Evolutionary conservation across 768 basidiomycete genomes (phyloP).

Genomic region (Xerocomellus amylosporus): DNA sequence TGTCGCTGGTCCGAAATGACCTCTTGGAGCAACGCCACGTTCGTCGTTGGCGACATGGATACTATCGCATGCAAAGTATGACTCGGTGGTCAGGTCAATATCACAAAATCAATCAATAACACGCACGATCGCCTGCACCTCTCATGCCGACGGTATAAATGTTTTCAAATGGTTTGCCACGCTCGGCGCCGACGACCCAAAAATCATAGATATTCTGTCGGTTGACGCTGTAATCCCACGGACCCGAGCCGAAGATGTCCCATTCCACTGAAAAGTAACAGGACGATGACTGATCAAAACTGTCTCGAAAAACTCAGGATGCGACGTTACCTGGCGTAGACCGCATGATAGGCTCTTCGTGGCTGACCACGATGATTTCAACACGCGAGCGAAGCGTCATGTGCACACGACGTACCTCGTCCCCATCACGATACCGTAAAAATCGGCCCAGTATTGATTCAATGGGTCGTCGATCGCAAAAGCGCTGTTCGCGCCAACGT

Average conservation of each 20-base stretch:
- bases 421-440: slow-evolving; percentile 56
- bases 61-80: background rate
- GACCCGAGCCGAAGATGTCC: slow-evolving; percentile 32
- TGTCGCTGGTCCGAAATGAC: background rate
- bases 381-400: background rate
- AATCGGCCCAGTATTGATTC: slow-evolving; percentile 64
- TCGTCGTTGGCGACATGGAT: background rate
- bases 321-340: slow-evolving; percentile 16
- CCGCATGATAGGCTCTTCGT: slow-evolving; percentile 75
- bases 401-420: slow-evolving; percentile 41
- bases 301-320: background rate
- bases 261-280: slow-evolving; percentile 45
- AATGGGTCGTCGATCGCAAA: slow-evolving; percentile 53
- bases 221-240: background rate
- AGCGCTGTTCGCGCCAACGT: slow-evolving; percentile 21
- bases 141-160: slow-evolving; percentile 58
- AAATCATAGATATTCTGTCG: background rate
- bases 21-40: background rate
- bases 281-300: background rate
- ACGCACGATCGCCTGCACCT: background rate
- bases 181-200: background rate
- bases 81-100: background rate
- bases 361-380: slow-evolving; percentile 32
- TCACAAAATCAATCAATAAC: background rate
- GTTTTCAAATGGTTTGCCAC: slow-evolving; percentile 44